A percentile compares a stretch with the other conserved stretches of the same genome.
These are phyloP conservation scores for Paralagenidium karlingii DNA, from an alignment of 352 stramenopile species.

Conservation along the genomic window DNA sequence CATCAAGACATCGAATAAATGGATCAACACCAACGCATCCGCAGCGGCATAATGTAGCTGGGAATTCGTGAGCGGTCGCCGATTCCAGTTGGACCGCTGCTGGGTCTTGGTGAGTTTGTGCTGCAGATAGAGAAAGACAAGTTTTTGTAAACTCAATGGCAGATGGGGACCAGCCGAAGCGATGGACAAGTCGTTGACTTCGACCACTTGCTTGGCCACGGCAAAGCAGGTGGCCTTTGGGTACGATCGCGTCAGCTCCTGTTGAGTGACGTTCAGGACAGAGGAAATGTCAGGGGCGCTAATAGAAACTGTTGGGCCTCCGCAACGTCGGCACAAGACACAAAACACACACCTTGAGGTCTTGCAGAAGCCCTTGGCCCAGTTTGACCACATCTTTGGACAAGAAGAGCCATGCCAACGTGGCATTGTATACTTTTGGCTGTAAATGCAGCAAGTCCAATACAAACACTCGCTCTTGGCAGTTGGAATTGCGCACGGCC, in stretches of 20 bases:
- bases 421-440: constrained; percentile 45
- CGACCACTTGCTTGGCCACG: constrained; percentile 46
- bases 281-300: too few species aligned
- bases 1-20: constrained; percentile 48
- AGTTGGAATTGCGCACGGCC: constrained; percentile 26
- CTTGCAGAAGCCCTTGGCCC: constrained; percentile 44
- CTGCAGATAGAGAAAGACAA: constrained; percentile 60
- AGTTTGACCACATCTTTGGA: constrained; percentile 57
- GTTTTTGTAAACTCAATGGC: constrained; percentile 59
- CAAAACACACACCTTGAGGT: constrained; percentile 36
- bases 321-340: too few species aligned
- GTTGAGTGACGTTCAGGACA: too few species aligned
- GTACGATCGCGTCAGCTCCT: constrained; percentile 44
- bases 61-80: constrained; percentile 28
- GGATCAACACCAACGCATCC: constrained; percentile 57
- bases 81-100: constrained; percentile 70
- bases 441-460: constrained; percentile 46
- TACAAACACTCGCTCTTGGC: constrained; percentile 57
- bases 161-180: constrained; percentile 27
- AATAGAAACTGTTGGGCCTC: too few species aligned
- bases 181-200: constrained; percentile 68
- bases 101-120: constrained; percentile 59
- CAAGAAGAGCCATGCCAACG: constrained; percentile 39
- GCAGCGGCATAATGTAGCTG: constrained; percentile 63
- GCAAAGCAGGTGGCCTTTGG: constrained; percentile 54